These are phyloP conservation scores for Luffa aegyptiaca DNA, from an alignment of 306 rosid species.

Conservation along the genomic window DNA sequence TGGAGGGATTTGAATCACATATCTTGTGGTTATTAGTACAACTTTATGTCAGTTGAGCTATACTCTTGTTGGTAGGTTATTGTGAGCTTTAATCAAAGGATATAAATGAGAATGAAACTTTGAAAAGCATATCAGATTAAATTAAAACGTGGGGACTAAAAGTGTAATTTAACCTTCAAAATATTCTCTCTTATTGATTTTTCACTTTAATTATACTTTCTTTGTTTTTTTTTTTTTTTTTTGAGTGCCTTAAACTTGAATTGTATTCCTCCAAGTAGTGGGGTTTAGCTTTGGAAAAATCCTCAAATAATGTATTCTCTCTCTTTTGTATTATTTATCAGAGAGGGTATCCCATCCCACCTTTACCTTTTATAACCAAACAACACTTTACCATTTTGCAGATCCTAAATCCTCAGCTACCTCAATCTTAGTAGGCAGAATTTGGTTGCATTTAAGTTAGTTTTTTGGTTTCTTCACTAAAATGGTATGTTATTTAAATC, in stretches of 20 bases:
- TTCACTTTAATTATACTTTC: neutral
- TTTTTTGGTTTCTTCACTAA: constrained; percentile 30
- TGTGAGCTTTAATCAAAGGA: neutral
- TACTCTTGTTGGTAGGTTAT: too few species aligned
- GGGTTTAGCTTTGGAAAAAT: neutral
- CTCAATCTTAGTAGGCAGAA: constrained; percentile 23
- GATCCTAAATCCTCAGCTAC: constrained; percentile 27
- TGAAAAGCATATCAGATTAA: neutral
- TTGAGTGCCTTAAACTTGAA: neutral
- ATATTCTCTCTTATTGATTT: neutral
- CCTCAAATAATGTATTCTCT: neutral
- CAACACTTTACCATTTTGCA: constrained; percentile 28
- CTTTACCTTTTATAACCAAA: constrained; percentile 38
- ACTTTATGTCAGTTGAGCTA: too few species aligned
- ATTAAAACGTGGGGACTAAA: neutral
- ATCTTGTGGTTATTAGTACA: too few species aligned
- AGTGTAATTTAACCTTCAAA: neutral
- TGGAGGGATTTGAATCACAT: too few species aligned
- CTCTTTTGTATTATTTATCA: neutral
- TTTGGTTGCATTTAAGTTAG: constrained; percentile 22
- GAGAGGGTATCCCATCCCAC: neutral
- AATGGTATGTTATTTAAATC: constrained; percentile 12
- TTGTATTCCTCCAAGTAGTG: neutral
- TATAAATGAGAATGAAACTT: neutral
- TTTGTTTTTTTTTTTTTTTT: neutral